Percentiles rank a stretch among this genome's conserved stretches.
phyloP scores from a whole-genome alignment of 140 eudicot species.

The Stevia rebaudiana region DNA sequence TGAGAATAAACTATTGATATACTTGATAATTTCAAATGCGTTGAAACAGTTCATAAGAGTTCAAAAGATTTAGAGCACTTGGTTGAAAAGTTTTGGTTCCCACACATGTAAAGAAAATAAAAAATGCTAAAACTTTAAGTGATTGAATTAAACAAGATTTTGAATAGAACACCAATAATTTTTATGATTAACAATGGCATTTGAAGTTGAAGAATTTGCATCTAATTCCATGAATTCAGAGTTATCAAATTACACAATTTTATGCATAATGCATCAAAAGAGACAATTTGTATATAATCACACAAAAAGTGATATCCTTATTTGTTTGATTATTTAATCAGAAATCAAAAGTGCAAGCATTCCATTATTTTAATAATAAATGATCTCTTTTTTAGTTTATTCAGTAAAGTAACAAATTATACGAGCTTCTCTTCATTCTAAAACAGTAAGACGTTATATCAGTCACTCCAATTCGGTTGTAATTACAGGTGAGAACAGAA shows the following conservation, averaged over 20 bases:
- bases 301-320: constrained; percentile 4
- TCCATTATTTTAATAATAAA: constrained; percentile 14
- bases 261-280: constrained; percentile 11
- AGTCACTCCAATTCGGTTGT: background rate
- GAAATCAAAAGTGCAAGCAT: background rate
- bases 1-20: no score
- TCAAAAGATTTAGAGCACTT: no score
- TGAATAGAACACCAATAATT: background rate
- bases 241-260: background rate
- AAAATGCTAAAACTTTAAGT: background rate
- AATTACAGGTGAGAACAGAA: background rate
- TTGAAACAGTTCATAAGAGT: no score
- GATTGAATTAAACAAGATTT: background rate
- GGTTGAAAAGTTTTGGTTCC: no score
- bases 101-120: no score
- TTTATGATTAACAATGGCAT: background rate
- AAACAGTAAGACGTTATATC: no score
- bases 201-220: constrained; percentile 14
- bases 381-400: background rate
- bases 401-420: background rate
- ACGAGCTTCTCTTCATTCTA: no score
- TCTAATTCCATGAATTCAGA: constrained; percentile 8
- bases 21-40: no score
- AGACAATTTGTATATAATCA: background rate
- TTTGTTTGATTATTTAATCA: constrained; percentile 17